Base-by-base conservation (phyloP, 2,329 filamentous ascomycete species). In the Fusarium sp. region DNA sequence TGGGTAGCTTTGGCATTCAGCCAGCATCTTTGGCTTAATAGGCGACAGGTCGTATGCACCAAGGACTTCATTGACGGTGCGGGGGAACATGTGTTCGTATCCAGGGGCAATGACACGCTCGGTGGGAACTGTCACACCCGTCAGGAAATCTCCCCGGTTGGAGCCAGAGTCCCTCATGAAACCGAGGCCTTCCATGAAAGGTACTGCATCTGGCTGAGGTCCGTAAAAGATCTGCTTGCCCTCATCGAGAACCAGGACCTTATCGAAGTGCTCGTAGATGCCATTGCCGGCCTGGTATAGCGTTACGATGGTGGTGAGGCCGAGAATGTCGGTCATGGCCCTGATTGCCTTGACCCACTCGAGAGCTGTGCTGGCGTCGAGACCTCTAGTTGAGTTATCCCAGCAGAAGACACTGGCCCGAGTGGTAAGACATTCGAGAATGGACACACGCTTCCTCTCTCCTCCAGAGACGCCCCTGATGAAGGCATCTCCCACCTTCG, bases 61-160 rank as follows among this genome's bases (percentile, higher is more conserved):
- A 3, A 78, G 80, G 25, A 84, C 83, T 35, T 84, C 82, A 12
- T 84, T 80, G 0, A 82, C 73, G 0, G 80, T 83, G 20, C 81
- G 75, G 0, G 82, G 82, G 2, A 81, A 79, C 5, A 71, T 79
- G 20, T 76, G 74, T 63, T 82, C 77, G 37, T 75, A 80, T 0
- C 82, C 82, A 3, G 76, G 78, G 4, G 76, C 79, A 15, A 82
- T 65, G 14, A 80, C 52, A 17, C 82, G 80, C 64, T 84, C 83
- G 2, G 71, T 66, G 1, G 80, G 79, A 14, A 77, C 81, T 0
- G 86, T 88, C 38, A 89, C 84, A 0, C 86, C 86, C 0, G 75
- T 94, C 27, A 94, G 82, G 80, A 94, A 94, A 77, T 94, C 93
- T 2, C 92, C 90, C 1, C 92, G 94, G 0, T 92, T 94, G 72